Evolutionary conservation across 106 monocot genomes (phyloP).

Genomic region (Iris macrosiphon): DNA sequence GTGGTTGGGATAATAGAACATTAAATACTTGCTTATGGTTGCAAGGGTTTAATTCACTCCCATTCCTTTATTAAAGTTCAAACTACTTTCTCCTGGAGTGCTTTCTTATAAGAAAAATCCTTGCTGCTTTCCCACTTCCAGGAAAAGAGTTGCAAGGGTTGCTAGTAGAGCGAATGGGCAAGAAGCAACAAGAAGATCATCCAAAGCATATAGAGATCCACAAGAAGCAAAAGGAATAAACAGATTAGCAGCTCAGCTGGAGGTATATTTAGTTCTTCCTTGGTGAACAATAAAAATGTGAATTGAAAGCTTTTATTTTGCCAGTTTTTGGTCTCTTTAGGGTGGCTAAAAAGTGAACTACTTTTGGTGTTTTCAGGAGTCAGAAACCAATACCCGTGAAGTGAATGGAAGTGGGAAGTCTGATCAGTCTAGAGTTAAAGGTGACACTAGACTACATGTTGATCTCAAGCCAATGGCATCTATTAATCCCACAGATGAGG

Average conservation of each 20-base stretch:
- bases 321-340: too few species aligned
- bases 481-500: slow-evolving; percentile 27
- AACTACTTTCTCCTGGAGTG: too few species aligned
- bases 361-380: slow-evolving; percentile 27
- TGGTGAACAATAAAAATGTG: too few species aligned
- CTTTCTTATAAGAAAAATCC: too few species aligned
- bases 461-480: slow-evolving; percentile 58
- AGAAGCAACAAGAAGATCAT: slow-evolving; percentile 38
- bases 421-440: slow-evolving; percentile 24
- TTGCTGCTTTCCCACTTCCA: slow-evolving; percentile 18
- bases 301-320: not conserved
- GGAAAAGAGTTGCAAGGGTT: slow-evolving; percentile 27
- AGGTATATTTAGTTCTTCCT: slow-evolving; percentile 36
- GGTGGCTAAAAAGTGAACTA: not conserved
- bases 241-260: slow-evolving; percentile 22
- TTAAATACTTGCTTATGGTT: too few species aligned
- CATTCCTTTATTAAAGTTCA: too few species aligned
- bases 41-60: too few species aligned
- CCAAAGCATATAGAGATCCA: slow-evolving; percentile 35
- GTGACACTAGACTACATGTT: slow-evolving; percentile 31
- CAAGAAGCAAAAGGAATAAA: slow-evolving; percentile 24
- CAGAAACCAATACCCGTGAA: slow-evolving; percentile 15
- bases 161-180: slow-evolving; percentile 30
- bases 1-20: too few species aligned
- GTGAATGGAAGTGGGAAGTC: slow-evolving; percentile 23